phyloP scores from a whole-genome alignment of 1,139 yeast species.

The Hansenula sp. region DNA sequence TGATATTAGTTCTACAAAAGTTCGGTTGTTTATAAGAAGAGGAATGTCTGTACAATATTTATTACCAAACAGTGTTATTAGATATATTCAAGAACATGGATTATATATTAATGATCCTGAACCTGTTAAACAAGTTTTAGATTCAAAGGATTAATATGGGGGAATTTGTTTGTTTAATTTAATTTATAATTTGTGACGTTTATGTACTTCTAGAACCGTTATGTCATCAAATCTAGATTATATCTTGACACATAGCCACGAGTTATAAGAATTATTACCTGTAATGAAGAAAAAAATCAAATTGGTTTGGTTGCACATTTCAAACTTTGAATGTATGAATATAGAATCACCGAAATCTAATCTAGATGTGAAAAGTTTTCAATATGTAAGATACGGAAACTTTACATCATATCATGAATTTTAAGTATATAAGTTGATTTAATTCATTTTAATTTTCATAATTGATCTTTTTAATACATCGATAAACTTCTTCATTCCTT shows the following conservation, averaged over 20 bases:
- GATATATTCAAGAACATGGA: slow-evolving; percentile 90
- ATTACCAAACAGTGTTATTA: slow-evolving; percentile 88
- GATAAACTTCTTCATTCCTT: not conserved
- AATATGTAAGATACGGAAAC: not conserved
- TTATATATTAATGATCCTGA: slow-evolving; percentile 82
- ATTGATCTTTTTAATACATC: not conserved
- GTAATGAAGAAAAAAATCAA: no score
- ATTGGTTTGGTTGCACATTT: not conserved
- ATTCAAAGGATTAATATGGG: slow-evolving; percentile 21
- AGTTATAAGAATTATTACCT: no score
- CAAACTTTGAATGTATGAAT: no score
- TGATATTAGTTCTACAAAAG: slow-evolving; percentile 94
- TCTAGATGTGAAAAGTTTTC: no score
- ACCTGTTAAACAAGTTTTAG: slow-evolving; percentile 81
- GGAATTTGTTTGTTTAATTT: not conserved
- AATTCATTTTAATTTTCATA: not conserved
- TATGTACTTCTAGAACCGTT: no score
- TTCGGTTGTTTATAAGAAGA: slow-evolving; percentile 83
- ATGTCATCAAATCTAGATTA: not conserved
- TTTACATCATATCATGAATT: not conserved
- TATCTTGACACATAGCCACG: no score
- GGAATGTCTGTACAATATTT: slow-evolving; percentile 97
- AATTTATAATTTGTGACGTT: no score
- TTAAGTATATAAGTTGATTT: not conserved
- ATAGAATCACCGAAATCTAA: no score